Evolutionary conservation across 805 yeast genomes (phyloP).

Genomic region (Tetrapisispora iriomotensis): DNA sequence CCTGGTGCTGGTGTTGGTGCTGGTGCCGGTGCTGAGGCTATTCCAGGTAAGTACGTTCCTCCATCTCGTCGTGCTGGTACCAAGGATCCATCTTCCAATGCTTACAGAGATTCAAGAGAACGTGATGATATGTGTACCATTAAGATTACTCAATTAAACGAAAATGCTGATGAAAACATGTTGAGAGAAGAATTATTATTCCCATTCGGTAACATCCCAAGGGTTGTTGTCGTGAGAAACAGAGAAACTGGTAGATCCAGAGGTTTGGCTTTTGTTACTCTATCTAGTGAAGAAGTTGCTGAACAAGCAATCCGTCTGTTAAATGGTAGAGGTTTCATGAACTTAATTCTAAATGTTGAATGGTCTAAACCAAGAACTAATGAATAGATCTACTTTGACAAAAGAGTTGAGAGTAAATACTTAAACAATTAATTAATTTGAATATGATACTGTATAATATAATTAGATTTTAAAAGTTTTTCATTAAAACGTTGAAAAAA

Average conservation of each 20-base stretch:
- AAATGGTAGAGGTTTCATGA: conserved; percentile 89
- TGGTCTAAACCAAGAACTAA: conserved; percentile 40
- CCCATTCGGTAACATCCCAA: conserved; percentile 55
- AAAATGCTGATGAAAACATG: conserved; percentile 71
- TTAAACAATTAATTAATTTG: too few species aligned
- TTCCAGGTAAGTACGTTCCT: conserved; percentile 45
- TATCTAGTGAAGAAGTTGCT: conserved; percentile 58
- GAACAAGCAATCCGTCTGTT: conserved; percentile 64
- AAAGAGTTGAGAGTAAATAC: too few species aligned
- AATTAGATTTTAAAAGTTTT: too few species aligned
- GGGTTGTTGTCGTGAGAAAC: conserved; percentile 79
- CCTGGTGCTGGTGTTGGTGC: conserved; percentile 26
- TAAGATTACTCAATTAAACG: conserved; percentile 85
- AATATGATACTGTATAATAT: too few species aligned
- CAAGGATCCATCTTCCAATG: conserved; percentile 34
- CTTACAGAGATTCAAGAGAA: conserved; percentile 38
- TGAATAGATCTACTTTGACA: not conserved
- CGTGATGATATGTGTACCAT: conserved; percentile 83
- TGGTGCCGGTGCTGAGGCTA: conserved; percentile 28
- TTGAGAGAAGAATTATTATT: conserved; percentile 62
- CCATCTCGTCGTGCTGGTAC: conserved; percentile 42
- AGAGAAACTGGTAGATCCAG: conserved; percentile 89
- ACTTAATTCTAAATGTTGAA: conserved; percentile 63
- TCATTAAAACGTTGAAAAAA: too few species aligned
- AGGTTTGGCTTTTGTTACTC: conserved; percentile 92